These are phyloP conservation scores for Eucalyptus pauciflora DNA, from an alignment of 345 rosid species.

Conservation along the genomic window DNA sequence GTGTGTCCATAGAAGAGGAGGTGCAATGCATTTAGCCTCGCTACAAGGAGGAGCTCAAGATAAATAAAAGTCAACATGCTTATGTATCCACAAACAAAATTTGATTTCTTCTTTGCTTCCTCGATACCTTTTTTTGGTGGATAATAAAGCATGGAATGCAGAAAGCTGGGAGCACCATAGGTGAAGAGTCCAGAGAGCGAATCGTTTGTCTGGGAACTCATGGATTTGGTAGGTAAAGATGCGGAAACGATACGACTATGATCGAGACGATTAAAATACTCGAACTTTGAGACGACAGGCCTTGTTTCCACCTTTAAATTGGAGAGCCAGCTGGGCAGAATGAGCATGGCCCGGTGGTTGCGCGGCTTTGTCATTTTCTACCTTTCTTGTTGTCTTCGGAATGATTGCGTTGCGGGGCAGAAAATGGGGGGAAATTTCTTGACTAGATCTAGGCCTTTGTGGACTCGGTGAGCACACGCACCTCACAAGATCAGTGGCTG, in stretches of 20 bases:
- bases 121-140: neutral
- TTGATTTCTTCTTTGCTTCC: neutral
- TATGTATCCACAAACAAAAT: neutral
- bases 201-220: neutral
- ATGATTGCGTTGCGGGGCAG: neutral
- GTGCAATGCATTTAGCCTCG: neutral
- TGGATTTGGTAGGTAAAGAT: neutral
- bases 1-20: neutral
- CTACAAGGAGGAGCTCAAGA: neutral
- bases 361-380: neutral
- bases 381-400: neutral
- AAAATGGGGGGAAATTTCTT: neutral
- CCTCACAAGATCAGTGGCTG: neutral
- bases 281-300: neutral
- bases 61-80: neutral
- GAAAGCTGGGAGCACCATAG: neutral
- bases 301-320: neutral
- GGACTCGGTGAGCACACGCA: neutral
- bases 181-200: neutral
- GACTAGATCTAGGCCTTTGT: neutral
- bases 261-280: neutral
- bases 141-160: neutral
- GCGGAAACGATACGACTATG: neutral
- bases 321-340: neutral
- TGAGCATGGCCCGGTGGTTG: neutral